Conservation (phyloP, 148 eudicot species). For the Dysphania ambrosioides region DNA sequence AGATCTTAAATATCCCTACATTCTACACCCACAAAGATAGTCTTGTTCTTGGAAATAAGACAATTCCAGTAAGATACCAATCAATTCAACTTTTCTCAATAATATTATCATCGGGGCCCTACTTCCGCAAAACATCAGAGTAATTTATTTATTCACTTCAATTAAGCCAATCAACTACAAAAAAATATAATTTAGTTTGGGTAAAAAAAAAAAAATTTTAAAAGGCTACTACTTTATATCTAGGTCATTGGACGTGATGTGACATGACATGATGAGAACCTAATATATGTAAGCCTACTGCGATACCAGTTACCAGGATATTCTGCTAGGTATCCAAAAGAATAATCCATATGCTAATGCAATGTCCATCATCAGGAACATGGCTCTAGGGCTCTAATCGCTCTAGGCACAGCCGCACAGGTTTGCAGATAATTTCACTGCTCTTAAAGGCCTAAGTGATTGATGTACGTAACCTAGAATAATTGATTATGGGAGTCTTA, state of each 20-base stretch:
- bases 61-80: constrained; percentile 24
- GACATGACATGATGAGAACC: not conserved
- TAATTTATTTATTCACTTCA: constrained; percentile 1
- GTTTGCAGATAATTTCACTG: too few species aligned
- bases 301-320: not conserved
- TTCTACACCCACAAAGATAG: constrained; percentile 30
- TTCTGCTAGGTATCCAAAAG: constrained; percentile 9
- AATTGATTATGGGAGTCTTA: not conserved
- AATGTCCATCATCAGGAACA: not conserved
- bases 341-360: constrained; percentile 13
- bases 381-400: not conserved
- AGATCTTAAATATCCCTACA: constrained; percentile 24
- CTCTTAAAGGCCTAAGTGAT: too few species aligned
- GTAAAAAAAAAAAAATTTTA: too few species aligned
- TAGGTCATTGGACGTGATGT: constrained; percentile 26
- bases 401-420: too few species aligned
- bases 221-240: not conserved
- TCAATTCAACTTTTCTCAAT: constrained; percentile 16
- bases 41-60: constrained; percentile 19
- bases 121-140: constrained; percentile 10
- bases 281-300: not conserved
- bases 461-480: not conserved
- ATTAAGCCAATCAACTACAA: constrained; percentile 3
- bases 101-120: constrained; percentile 23
- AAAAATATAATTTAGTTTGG: too few species aligned